phyloP scores from a whole-genome alignment of 257 asterid species.

The Pogostemon cablin region DNA sequence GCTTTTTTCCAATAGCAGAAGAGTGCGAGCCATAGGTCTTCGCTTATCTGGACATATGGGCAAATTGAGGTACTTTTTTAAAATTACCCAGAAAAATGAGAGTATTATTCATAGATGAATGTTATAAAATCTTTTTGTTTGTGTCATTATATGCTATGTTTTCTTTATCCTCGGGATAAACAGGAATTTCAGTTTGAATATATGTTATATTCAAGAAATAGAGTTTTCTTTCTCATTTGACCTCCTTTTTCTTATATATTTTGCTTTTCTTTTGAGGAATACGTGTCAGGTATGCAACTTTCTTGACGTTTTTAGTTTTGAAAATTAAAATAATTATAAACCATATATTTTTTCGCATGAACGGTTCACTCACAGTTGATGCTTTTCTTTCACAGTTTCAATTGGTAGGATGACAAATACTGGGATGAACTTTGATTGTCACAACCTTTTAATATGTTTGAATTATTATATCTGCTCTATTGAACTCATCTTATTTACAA shows the following conservation, averaged over 20 bases:
- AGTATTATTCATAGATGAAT: background rate
- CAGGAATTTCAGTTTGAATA: background rate
- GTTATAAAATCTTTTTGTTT: conserved; percentile 1
- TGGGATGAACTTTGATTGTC: conserved; percentile 10
- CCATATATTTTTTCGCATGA: background rate
- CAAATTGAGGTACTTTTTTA: conserved; percentile 67
- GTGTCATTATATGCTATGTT: conserved; percentile 5
- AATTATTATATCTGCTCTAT: background rate
- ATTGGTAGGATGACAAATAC: background rate
- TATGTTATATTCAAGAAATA: background rate
- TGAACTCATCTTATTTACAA: conserved; percentile 4
- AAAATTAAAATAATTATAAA: background rate
- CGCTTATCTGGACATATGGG: conserved; percentile 93
- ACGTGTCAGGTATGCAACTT: background rate
- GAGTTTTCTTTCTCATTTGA: background rate
- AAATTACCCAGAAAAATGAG: too few species aligned
- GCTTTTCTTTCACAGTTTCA: background rate
- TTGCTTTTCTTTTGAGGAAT: conserved; percentile 8
- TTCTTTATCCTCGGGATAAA: background rate
- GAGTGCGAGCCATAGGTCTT: conserved; percentile 85
- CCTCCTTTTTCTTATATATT: background rate
- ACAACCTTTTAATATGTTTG: background rate
- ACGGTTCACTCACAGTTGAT: background rate
- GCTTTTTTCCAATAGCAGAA: conserved; percentile 83
- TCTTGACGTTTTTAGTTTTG: background rate